Evolutionary conservation across 1,284 basidiomycete genomes (phyloP).

Genomic region (Apiotrichum domesticum): DNA sequence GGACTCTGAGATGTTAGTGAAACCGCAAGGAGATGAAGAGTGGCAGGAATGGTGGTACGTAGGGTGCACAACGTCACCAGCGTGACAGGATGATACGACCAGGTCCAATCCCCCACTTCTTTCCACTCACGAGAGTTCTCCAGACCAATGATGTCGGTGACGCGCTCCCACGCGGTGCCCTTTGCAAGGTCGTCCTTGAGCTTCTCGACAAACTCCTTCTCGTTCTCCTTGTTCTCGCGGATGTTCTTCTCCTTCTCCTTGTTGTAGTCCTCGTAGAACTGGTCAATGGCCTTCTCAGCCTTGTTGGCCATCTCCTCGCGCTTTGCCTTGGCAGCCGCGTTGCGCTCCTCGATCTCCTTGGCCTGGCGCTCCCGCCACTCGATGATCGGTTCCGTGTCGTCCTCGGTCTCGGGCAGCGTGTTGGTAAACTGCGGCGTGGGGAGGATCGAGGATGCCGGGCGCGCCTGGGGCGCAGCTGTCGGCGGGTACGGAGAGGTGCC

Average conservation of each 20-base stretch:
- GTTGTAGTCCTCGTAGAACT: slow-evolving; percentile 93
- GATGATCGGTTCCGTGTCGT: slow-evolving; percentile 82
- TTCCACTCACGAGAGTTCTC: slow-evolving; percentile 69
- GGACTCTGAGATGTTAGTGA: slow-evolving; percentile 53
- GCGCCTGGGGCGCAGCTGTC: slow-evolving; percentile 51
- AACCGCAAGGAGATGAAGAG: neutral
- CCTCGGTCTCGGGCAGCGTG: slow-evolving; percentile 52
- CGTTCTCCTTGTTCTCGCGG: slow-evolving; percentile 92
- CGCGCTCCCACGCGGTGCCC: slow-evolving; percentile 95
- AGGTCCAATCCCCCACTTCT: too few species aligned
- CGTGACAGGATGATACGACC: too few species aligned
- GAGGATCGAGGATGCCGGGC: slow-evolving; percentile 58
- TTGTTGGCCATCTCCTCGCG: slow-evolving; percentile 80
- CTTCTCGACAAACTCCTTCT: slow-evolving; percentile 69
- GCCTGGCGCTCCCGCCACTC: slow-evolving; percentile 84
- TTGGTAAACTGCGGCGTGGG: slow-evolving; percentile 50
- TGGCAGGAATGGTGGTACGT: too few species aligned
- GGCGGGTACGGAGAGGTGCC: slow-evolving; percentile 44
- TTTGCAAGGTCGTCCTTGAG: slow-evolving; percentile 71
- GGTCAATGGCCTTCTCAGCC: slow-evolving; percentile 88
- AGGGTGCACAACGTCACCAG: too few species aligned
- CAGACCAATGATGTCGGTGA: slow-evolving; percentile 77
- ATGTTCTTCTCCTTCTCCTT: slow-evolving; percentile 89
- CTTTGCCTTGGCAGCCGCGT: slow-evolving; percentile 68
- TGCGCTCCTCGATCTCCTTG: slow-evolving; percentile 75